These are phyloP conservation scores for Rhizopus arrhizus DNA, from an alignment of 371 early-diverging fungal genomes.

Conservation along the genomic window DNA sequence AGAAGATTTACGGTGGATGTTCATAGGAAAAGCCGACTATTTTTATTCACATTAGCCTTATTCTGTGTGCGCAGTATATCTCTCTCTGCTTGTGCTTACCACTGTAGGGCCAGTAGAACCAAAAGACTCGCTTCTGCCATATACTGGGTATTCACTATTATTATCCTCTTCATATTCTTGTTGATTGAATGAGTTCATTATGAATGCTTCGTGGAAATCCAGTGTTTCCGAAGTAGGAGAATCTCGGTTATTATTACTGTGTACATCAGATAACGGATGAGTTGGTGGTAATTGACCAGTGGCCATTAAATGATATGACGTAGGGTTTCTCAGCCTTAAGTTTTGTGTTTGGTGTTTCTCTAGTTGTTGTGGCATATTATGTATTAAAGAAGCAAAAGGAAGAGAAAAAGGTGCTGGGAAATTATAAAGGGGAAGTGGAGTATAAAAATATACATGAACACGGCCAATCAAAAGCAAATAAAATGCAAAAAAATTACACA, in stretches of 20 bases:
- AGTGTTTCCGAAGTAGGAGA: constrained; percentile 11
- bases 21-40: constrained; percentile 7
- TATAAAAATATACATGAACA: not conserved
- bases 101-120: constrained; percentile 7
- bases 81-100: not conserved
- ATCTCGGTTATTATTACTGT: not conserved
- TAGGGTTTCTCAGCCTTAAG: constrained; percentile 13
- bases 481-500: not conserved
- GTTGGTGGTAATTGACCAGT: not conserved
- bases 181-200: constrained; percentile 18
- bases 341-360: not conserved
- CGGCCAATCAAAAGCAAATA: not conserved
- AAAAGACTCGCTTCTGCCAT: constrained; percentile 12
- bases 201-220: constrained; percentile 27
- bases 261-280: constrained; percentile 3
- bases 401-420: not conserved
- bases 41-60: not conserved
- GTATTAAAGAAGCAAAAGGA: not conserved
- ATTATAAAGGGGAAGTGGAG: not conserved
- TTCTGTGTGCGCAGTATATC: not conserved
- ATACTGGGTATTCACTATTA: constrained; percentile 2
- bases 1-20: constrained; percentile 24
- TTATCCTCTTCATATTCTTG: constrained; percentile 18
- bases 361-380: not conserved
- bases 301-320: constrained; percentile 13